Percentiles rank a stretch among this genome's conserved stretches.
phyloP scores from a whole-genome alignment of 2,329 filamentous ascomycete species.

The Akanthomyces uredinophilus region DNA sequence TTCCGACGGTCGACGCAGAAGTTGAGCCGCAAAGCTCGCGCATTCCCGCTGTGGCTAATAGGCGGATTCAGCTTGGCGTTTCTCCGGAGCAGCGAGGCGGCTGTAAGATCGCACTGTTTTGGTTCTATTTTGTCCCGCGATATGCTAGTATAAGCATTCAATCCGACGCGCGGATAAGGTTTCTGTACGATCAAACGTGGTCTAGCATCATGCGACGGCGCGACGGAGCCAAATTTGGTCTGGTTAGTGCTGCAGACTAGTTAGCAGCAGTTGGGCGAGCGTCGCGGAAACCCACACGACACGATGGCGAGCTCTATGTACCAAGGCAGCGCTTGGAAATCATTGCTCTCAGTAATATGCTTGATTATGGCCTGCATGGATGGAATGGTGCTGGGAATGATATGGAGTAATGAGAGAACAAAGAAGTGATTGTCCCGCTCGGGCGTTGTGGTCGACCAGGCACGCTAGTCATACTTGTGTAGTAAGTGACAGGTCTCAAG shows the following conservation, averaged over 20 bases:
- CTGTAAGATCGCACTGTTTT: not conserved
- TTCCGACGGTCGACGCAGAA: not conserved
- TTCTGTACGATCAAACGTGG: not conserved
- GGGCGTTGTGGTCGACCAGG: not conserved
- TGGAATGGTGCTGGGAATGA: not conserved
- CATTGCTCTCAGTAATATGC: too few relatives aligned
- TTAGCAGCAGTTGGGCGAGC: not conserved
- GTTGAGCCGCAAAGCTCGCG: not conserved
- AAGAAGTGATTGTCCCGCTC: constrained; percentile 7
- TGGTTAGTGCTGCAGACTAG: not conserved
- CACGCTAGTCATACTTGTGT: not conserved
- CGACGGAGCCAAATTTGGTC: constrained; percentile 1
- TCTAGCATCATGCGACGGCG: constrained; percentile 2
- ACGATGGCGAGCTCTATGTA: not conserved
- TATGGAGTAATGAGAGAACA: not conserved
- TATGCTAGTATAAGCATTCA: not conserved
- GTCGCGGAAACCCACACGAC: too few relatives aligned
- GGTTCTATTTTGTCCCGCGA: not conserved
- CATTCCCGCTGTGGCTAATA: not conserved
- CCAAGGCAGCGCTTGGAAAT: not conserved
- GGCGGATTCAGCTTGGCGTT: not conserved
- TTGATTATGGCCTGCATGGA: not conserved
- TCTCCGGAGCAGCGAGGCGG: not conserved
- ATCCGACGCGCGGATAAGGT: not conserved
- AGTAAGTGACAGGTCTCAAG: not conserved